Evolutionary conservation across 2,329 filamentous ascomycete genomes (phyloP), one percentile per base, ranked within the genome.

Genomic region (Zymoseptoria brevis): DNA sequence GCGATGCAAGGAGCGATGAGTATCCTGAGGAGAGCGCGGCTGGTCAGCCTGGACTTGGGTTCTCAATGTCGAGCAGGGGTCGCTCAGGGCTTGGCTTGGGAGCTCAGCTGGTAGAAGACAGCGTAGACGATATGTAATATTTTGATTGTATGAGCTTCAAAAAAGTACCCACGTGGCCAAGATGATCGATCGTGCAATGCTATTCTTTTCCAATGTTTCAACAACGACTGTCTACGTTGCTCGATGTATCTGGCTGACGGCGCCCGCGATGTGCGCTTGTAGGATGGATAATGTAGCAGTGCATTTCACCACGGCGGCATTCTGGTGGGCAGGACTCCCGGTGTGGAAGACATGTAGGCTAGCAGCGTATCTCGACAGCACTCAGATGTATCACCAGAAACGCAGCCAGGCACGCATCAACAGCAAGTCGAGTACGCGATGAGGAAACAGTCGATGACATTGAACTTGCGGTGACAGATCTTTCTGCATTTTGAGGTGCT

Each of bases 11-110:
- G 3, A 45, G 35, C 35, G 35, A 63, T 2, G 62, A 63, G 6
- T 65, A 66, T 7, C 58, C 59, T 6, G 62, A 64, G 41, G 58
- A 56, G 24, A 52, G 41, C 21, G 52, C 60, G 48, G 56, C 59
- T 54, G 51, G 50, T 22, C 60, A 60, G 30, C 54, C 59, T 16
- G 64, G 63, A 2, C 56, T 66, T 5, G 64, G 62, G 9, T 64
- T 64, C 52, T 59, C 58, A 29, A 56, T 45, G 49, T 53, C 55
- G 9, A 60, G 60, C 54, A 45, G 35, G 16, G 58, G 64, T 48
- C 58, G 60, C 16, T 59, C 59, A 50, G 64, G 62, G 16, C 59
- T 64, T 22, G 64, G 64, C 4, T 55, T 63, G 41, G 62, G 62
- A 8, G 61, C 60, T 19, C 50, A 58, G 48, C 50, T 48, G 19